Conservation (phyloP, 441 rosid species). For the Adansonia gregorii region DNA sequence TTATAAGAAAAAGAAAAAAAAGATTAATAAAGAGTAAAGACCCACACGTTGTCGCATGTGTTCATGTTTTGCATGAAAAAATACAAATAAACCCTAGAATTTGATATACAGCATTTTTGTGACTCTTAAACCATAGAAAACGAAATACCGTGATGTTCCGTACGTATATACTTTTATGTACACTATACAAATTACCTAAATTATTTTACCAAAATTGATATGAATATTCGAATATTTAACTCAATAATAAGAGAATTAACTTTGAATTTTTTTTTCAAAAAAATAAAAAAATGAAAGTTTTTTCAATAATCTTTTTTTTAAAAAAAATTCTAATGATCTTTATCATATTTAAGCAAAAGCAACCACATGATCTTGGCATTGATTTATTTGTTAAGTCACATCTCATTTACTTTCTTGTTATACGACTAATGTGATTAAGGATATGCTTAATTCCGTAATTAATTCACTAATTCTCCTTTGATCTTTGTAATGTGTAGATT, state of each 20-base stretch:
- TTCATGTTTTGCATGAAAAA: neutral
- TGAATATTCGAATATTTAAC: too few relatives aligned
- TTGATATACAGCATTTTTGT: neutral
- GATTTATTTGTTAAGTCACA: slow-evolving; percentile 2
- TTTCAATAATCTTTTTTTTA: too few relatives aligned
- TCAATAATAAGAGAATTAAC: neutral
- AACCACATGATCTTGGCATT: neutral
- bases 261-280: neutral
- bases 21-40: neutral
- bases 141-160: slow-evolving; percentile 15
- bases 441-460: neutral
- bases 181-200: neutral
- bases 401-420: neutral
- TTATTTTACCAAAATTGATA: neutral
- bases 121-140: neutral
- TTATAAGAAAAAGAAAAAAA: neutral
- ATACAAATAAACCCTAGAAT: neutral
- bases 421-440: neutral
- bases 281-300: too few relatives aligned
- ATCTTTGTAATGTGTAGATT: neutral
- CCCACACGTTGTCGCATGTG: slow-evolving; percentile 39
- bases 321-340: neutral
- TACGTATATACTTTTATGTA: neutral
- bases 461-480: neutral
- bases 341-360: neutral